phyloP scores from a whole-genome alignment of 139 green algal genomes.

The Tetraselmis chui region DNA sequence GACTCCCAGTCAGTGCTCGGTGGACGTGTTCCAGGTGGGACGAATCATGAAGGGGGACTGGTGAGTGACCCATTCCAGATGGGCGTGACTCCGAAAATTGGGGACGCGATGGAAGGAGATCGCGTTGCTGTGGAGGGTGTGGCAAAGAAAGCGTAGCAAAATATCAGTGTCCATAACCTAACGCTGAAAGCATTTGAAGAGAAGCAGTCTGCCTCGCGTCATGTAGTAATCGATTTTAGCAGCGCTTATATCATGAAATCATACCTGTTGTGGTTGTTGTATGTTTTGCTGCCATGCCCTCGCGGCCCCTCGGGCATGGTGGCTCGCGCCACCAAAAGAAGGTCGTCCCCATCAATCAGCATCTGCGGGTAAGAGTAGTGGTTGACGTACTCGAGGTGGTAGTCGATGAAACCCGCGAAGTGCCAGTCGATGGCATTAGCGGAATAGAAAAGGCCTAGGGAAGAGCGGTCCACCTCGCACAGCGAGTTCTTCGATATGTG shows the following conservation, averaged over 20 bases:
- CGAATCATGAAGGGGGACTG: neutral
- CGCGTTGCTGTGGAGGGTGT: slow-evolving; percentile 28
- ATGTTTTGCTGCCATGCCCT: neutral
- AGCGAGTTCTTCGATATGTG: slow-evolving; percentile 25
- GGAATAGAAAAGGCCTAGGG: slow-evolving; percentile 18
- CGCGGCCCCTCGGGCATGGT: slow-evolving; percentile 4
- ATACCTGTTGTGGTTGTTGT: neutral
- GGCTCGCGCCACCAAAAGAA: slow-evolving; percentile 19
- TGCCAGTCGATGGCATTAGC: slow-evolving; percentile 23
- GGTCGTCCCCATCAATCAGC: slow-evolving; percentile 22
- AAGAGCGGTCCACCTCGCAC: slow-evolving; percentile 27
- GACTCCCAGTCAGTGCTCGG: no score
- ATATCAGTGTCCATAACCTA: neutral
- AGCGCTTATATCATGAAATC: no score
- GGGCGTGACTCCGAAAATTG: slow-evolving; percentile 11
- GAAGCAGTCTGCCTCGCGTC: no score
- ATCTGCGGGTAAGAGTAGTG: slow-evolving; percentile 34
- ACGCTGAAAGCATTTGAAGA: no score
- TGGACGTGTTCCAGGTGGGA: neutral
- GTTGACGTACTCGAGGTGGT: slow-evolving; percentile 14
- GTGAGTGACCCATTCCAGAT: neutral
- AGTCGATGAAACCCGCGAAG: slow-evolving; percentile 20
- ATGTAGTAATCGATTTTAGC: neutral
- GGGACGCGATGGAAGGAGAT: slow-evolving; percentile 22
- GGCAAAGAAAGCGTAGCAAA: slow-evolving; percentile 3